Evolutionary conservation across 306 rosid genomes (phyloP), one percentile per base, ranked within the genome.

Genomic region (Delonix regia): DNA sequence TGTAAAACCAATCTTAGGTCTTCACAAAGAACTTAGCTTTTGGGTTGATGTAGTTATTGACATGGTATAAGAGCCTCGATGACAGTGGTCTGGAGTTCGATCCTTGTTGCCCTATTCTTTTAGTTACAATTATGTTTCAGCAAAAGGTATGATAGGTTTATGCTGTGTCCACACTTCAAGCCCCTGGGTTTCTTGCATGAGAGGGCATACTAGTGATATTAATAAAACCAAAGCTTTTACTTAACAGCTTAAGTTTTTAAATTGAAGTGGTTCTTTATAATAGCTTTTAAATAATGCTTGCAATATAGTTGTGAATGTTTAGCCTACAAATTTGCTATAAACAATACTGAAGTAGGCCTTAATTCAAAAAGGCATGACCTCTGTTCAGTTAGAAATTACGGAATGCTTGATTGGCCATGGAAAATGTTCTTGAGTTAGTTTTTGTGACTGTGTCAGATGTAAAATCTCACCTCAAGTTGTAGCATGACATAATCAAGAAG

Each of bases 251-350:
- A 57, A 14, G 12, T 57, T 11, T 24, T 57, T 57, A 9, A 36
- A 36, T 57, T 57, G 69, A 62, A 33, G 15, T 30, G 19, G 25
- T 62, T 62, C 14, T n/a, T 7, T 14, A 62, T 34, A 21, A 38
- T 41, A 67, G 57, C 56, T 56, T 30, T 57, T 33, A 36, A n/a
- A 15, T 41, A 61, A 25, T 24, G 12, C 38, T 33, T 9, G 57
- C 59, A 68, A 2, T 39, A 52, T 51, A 18, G 28, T 71, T 75
- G 36, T 45, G 57, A 60, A 48, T 21, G 65, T 15, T 21, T 27
- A 21, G 52, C 73, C 68, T 45, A 21, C 51, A 41, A 18, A 41
- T 39, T 72, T 72, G 34, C 47, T 7, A 45, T 59, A 56, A 68
- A 57, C 45, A 57, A 71, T 33, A 12, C 61, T 45, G 57, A 62